Percentiles rank a stretch among this genome's conserved stretches.
phyloP scores from a whole-genome alignment of 129 eudicot species.

The Glebionis coronaria region DNA sequence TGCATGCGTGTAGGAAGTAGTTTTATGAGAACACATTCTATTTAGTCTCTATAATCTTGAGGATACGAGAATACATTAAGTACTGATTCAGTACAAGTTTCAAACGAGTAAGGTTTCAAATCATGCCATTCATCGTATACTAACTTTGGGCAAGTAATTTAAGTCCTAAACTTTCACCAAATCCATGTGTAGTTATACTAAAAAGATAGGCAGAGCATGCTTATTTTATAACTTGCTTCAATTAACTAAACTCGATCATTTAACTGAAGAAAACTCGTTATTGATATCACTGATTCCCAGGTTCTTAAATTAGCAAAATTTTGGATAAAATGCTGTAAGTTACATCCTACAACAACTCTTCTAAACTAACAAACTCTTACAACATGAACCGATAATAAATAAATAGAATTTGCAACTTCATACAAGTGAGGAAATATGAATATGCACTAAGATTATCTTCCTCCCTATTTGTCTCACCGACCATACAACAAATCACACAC shows the following conservation, averaged over 20 bases:
- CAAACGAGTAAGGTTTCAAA: too few species aligned
- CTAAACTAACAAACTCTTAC: slow-evolving; percentile 22
- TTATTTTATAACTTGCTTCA: not conserved
- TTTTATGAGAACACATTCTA: too few species aligned
- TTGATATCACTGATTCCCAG: not conserved
- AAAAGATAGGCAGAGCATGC: not conserved
- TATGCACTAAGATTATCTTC: slow-evolving; percentile 11
- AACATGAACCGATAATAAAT: slow-evolving; percentile 1
- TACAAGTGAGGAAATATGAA: slow-evolving; percentile 26
- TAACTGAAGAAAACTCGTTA: not conserved
- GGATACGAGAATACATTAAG: too few species aligned
- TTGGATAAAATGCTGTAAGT: slow-evolving; percentile 6
- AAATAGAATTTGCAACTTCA: slow-evolving; percentile 16
- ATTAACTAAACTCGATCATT: not conserved
- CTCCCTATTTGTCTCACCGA: slow-evolving; percentile 19
- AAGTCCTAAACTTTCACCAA: too few species aligned
- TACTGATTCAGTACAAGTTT: too few species aligned
- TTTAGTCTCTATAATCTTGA: too few species aligned
- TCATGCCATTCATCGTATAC: too few species aligned
- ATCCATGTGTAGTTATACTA: too few species aligned
- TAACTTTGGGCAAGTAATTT: too few species aligned
- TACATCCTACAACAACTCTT: slow-evolving; percentile 6
- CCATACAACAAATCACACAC: slow-evolving; percentile 14
- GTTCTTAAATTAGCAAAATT: not conserved
- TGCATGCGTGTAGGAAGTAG: too few species aligned